Evolutionary conservation across 192 early-diverging fungal species (phyloP).

Genomic region (Coemansia sp.): DNA sequence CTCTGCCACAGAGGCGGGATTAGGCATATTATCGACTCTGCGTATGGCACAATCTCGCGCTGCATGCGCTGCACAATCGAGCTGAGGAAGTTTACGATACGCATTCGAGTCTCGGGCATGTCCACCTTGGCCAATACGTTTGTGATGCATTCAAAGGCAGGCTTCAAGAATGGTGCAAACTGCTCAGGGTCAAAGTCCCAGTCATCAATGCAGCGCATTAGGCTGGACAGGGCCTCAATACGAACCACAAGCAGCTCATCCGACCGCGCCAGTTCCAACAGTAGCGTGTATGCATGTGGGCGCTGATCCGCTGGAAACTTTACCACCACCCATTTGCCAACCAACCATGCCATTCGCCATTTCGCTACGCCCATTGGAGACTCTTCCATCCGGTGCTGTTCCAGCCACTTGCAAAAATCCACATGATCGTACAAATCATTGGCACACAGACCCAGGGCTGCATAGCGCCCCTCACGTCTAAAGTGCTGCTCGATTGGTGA

Average conservation of each 20-base stretch:
- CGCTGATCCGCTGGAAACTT: slow-evolving; percentile 64
- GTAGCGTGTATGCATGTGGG: slow-evolving; percentile 64
- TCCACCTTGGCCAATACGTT: slow-evolving; percentile 62
- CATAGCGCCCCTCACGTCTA: slow-evolving; percentile 57
- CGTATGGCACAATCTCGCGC: slow-evolving; percentile 70
- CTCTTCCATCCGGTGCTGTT: slow-evolving; percentile 39
- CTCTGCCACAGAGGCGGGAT: slow-evolving; percentile 80
- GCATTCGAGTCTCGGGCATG: slow-evolving; percentile 74
- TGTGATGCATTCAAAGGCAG: slow-evolving; percentile 57
- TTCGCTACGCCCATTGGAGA: slow-evolving; percentile 53
- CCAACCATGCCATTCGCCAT: slow-evolving; percentile 75
- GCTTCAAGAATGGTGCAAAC: slow-evolving; percentile 68
- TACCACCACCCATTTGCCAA: slow-evolving; percentile 83
- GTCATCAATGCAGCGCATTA: slow-evolving; percentile 73
- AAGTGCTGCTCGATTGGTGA: slow-evolving; percentile 6
- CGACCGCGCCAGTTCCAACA: slow-evolving; percentile 64
- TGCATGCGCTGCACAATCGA: slow-evolving; percentile 77
- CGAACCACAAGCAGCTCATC: slow-evolving; percentile 81
- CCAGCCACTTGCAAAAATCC: slow-evolving; percentile 78
- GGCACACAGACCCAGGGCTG: slow-evolving; percentile 75
- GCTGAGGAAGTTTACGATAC: slow-evolving; percentile 69
- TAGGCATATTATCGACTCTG: slow-evolving; percentile 66
- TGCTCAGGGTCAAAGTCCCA: slow-evolving; percentile 78
- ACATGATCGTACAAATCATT: slow-evolving; percentile 76
- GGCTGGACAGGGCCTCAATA: slow-evolving; percentile 66